Percentiles rank a stretch among this genome's conserved stretches.
Conservation (phyloP, 768 basidiomycete genomes). For the Boletus barrowsii region DNA sequence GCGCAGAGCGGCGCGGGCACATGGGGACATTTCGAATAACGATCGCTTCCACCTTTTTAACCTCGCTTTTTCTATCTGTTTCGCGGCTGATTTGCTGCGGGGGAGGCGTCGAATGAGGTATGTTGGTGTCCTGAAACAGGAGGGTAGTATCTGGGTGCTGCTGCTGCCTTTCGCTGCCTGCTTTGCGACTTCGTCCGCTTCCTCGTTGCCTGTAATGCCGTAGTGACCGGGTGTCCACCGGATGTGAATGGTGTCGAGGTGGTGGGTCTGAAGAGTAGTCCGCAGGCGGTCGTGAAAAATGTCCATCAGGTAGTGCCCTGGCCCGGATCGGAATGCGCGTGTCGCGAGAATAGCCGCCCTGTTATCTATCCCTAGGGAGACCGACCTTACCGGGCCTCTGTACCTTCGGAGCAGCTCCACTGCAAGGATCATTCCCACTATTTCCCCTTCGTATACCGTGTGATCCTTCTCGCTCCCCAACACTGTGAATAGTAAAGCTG, state of each 20-base stretch:
- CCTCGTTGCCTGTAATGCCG: neutral
- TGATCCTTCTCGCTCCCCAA: too few relatives aligned
- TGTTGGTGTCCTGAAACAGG: too few relatives aligned
- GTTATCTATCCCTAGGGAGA: neutral
- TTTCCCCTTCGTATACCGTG: neutral
- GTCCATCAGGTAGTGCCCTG: neutral
- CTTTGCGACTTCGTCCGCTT: neutral
- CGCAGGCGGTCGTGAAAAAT: neutral
- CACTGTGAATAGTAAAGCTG: too few relatives aligned
- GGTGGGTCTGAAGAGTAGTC: too few relatives aligned
- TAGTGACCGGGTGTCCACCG: neutral
- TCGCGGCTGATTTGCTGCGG: neutral
- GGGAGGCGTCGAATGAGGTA: neutral
- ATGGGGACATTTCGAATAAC: neutral
- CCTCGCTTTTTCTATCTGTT: neutral
- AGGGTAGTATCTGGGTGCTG: too few relatives aligned
- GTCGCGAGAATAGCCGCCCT: neutral
- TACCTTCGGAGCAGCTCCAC: neutral
- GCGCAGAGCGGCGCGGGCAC: too few relatives aligned
- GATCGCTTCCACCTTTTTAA: too few relatives aligned
- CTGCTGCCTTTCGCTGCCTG: too few relatives aligned
- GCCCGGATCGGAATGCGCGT: too few relatives aligned
- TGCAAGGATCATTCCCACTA: neutral
- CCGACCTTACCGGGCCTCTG: neutral
- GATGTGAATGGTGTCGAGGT: neutral